Conservation (phyloP, 306 rosid genomes). For the Dryas alaskensis region DNA sequence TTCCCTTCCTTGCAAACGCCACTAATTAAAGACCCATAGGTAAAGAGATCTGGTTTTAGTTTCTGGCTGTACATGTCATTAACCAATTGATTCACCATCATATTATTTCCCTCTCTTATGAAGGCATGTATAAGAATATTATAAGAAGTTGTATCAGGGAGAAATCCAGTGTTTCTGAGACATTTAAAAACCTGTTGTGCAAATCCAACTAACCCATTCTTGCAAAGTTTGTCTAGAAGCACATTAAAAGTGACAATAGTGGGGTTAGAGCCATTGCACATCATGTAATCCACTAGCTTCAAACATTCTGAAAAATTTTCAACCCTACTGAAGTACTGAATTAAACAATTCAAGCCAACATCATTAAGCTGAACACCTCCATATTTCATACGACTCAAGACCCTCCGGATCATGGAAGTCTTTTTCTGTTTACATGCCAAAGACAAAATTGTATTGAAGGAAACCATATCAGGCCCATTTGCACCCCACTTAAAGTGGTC, state of each 20-base stretch:
- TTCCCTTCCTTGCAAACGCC: constrained; percentile 37
- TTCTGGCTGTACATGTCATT: constrained; percentile 33
- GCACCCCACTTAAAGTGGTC: constrained; percentile 35
- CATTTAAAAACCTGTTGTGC: constrained; percentile 27
- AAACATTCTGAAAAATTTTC: constrained; percentile 34
- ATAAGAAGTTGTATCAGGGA: constrained; percentile 23
- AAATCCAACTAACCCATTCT: constrained; percentile 26
- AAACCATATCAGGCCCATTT: constrained; percentile 42
- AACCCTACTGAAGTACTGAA: constrained; percentile 37
- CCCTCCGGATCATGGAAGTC: constrained; percentile 22
- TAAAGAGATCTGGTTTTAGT: constrained; percentile 31
- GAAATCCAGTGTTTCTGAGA: constrained; percentile 21
- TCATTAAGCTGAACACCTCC: constrained; percentile 35
- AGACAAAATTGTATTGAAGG: constrained; percentile 39
- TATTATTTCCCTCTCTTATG: constrained; percentile 16
- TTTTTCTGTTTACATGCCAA: constrained; percentile 40
- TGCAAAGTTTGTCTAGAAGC: constrained; percentile 38
- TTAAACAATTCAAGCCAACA: constrained; percentile 36
- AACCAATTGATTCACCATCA: constrained; percentile 17
- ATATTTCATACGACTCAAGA: constrained; percentile 34
- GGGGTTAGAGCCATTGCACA: constrained; percentile 24
- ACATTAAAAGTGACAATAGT: constrained; percentile 30
- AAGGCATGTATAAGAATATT: constrained; percentile 41
- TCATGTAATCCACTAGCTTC: constrained; percentile 36
- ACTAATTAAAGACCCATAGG: constrained; percentile 26